phyloP scores from a whole-genome alignment of 768 basidiomycete species.

The Tylopilus subfusipes region DNA sequence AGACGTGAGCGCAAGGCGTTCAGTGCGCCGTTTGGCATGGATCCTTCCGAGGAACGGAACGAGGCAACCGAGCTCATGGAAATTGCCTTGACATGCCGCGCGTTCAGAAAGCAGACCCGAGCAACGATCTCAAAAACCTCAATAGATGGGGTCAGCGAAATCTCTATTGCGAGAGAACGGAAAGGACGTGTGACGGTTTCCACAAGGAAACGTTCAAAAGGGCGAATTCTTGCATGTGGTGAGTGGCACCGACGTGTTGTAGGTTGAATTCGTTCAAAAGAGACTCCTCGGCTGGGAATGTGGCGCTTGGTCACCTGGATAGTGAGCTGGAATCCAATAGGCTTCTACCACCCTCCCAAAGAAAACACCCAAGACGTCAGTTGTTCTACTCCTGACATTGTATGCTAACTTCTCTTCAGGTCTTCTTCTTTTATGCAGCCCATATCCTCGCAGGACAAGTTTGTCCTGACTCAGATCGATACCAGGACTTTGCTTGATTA shows the following conservation, averaged over 20 bases:
- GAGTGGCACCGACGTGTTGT: slow-evolving; percentile 18
- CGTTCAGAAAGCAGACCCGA: slow-evolving; percentile 55
- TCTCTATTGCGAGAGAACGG: slow-evolving; percentile 56
- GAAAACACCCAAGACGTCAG: slow-evolving; percentile 38
- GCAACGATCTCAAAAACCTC: slow-evolving; percentile 64
- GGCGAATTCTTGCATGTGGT: slow-evolving; percentile 80
- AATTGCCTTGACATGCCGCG: slow-evolving; percentile 55
- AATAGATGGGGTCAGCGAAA: slow-evolving; percentile 84
- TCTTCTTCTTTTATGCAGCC: slow-evolving; percentile 89
- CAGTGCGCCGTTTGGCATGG: slow-evolving; percentile 54
- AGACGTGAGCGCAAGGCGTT: slow-evolving; percentile 71
- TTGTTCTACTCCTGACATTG: too few species aligned
- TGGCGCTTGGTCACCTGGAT: slow-evolving; percentile 94
- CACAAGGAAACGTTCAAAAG: slow-evolving; percentile 57
- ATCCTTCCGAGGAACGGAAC: slow-evolving; percentile 41
- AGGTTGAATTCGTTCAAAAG: background rate
- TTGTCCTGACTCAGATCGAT: slow-evolving; percentile 45
- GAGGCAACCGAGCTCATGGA: slow-evolving; percentile 52
- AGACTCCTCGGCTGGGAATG: slow-evolving; percentile 64
- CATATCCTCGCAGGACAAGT: slow-evolving; percentile 91
- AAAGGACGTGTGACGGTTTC: slow-evolving; percentile 75
- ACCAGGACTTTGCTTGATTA: slow-evolving; percentile 87
- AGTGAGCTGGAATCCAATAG: slow-evolving; percentile 84
- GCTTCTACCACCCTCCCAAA: slow-evolving; percentile 57
- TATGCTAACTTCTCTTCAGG: too few species aligned